Evolutionary conservation across 2,329 filamentous ascomycete genomes (phyloP).

Genomic region (Venturiaceae sp.): DNA sequence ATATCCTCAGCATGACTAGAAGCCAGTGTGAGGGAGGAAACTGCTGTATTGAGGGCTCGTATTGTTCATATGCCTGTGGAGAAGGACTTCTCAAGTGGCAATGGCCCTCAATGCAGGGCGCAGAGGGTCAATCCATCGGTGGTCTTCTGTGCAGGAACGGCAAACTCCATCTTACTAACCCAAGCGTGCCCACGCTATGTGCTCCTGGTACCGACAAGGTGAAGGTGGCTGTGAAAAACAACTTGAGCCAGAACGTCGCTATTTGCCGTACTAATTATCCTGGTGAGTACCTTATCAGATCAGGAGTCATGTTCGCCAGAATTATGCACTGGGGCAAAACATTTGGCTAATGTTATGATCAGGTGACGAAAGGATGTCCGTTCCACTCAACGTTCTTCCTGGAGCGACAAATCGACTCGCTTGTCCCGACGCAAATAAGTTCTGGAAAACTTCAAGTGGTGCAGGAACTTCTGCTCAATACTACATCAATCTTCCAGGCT

Average conservation of each 20-base stretch:
- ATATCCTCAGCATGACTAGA: slow-evolving; percentile 58
- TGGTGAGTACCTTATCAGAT: slow-evolving; percentile 37
- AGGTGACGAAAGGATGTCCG: slow-evolving; percentile 72
- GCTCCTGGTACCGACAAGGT: slow-evolving; percentile 56
- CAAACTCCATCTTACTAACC: slow-evolving; percentile 69
- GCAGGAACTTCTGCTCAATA: slow-evolving; percentile 81
- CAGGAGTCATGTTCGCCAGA: neutral
- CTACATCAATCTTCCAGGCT: slow-evolving; percentile 83
- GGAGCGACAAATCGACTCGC: slow-evolving; percentile 56
- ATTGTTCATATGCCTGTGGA: slow-evolving; percentile 94
- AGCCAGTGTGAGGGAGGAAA: slow-evolving; percentile 45
- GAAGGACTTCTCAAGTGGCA: slow-evolving; percentile 85
- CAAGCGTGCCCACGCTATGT: slow-evolving; percentile 60
- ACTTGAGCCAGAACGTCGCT: slow-evolving; percentile 53
- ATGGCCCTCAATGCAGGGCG: slow-evolving; percentile 72
- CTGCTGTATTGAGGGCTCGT: slow-evolving; percentile 51
- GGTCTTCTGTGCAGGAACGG: slow-evolving; percentile 74
- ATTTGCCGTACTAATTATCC: slow-evolving; percentile 97
- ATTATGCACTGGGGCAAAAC: too few relatives aligned
- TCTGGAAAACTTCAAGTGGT: slow-evolving; percentile 64
- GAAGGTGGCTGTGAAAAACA: slow-evolving; percentile 63
- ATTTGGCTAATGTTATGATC: neutral
- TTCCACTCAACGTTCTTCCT: slow-evolving; percentile 57
- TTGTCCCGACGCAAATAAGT: slow-evolving; percentile 61
- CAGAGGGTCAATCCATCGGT: slow-evolving; percentile 75